These are phyloP conservation scores for Beauveria sp. DNA, from an alignment of 2,329 filamentous ascomycete species.

Conservation along the genomic window DNA sequence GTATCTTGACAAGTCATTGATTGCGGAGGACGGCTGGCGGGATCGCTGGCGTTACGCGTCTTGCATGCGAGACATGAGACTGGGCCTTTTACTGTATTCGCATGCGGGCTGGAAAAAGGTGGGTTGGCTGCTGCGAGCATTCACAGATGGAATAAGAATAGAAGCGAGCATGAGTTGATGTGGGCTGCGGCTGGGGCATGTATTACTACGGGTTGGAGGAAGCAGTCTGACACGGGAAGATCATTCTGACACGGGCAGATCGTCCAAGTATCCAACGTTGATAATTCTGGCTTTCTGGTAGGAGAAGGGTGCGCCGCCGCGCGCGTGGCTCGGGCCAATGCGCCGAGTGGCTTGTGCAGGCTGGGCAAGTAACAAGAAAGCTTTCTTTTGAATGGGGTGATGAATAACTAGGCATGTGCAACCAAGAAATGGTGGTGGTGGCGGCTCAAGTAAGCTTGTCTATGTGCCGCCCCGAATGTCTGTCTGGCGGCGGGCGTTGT, in stretches of 20 bases:
- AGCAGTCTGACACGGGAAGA: too few species aligned
- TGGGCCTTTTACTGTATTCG: background rate
- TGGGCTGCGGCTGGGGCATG: too few species aligned
- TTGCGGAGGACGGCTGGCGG: background rate
- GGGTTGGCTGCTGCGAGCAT: background rate
- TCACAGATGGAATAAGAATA: conserved; percentile 1
- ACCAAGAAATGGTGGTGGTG: background rate
- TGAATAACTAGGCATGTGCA: too few species aligned
- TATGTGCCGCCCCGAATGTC: background rate
- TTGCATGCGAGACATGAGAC: background rate
- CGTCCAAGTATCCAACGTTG: too few species aligned
- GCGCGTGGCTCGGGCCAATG: background rate
- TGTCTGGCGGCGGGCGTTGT: background rate
- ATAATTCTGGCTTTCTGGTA: too few species aligned
- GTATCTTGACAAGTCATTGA: background rate
- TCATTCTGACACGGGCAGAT: background rate
- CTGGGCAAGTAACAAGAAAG: background rate
- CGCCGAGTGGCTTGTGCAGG: conserved; percentile 5
- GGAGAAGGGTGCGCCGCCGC: too few species aligned
- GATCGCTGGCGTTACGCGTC: background rate
- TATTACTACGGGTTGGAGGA: too few species aligned
- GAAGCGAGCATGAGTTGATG: background rate
- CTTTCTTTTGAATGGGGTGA: background rate
- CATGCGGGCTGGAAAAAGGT: background rate
- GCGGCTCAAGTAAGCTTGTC: background rate